Percentiles rank a stretch among this genome's conserved stretches.
Evolutionary conservation across 1,284 basidiomycete genomes (phyloP).

Genomic region (Irpex lacteus): DNA sequence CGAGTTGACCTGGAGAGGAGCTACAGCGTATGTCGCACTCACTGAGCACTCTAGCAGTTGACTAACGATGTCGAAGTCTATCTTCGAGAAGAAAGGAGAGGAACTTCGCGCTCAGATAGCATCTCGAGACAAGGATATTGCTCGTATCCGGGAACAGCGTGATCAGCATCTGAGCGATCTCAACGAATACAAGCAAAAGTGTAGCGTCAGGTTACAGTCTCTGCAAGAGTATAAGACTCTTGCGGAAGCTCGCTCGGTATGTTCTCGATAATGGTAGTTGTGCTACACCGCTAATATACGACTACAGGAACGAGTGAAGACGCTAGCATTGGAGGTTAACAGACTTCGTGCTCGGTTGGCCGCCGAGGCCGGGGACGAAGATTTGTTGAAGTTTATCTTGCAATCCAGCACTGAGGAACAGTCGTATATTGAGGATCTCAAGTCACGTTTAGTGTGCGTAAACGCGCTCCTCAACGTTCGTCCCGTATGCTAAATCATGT

Average conservation of each 20-base stretch:
- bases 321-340: constrained; percentile 73
- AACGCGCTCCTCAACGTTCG: constrained; percentile 6
- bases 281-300: constrained; percentile 15
- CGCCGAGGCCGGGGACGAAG: constrained; percentile 68
- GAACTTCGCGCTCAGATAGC: constrained; percentile 55
- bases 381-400: constrained; percentile 71
- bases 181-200: constrained; percentile 68
- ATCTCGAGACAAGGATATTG: constrained; percentile 74
- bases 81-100: constrained; percentile 18
- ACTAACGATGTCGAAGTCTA: constrained; percentile 6
- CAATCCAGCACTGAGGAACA: constrained; percentile 54
- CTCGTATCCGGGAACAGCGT: constrained; percentile 77
- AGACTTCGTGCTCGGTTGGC: constrained; percentile 79
- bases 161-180: constrained; percentile 78
- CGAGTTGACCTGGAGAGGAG: constrained; percentile 43
- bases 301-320: constrained; percentile 69
- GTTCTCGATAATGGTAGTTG: constrained; percentile 26
- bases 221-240: constrained; percentile 72
- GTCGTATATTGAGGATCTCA: constrained; percentile 64
- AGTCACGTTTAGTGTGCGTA: constrained; percentile 57
- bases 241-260: constrained; percentile 64
- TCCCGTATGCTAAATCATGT: background rate
- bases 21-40: constrained; percentile 35
- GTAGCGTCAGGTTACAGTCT: constrained; percentile 61
- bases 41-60: constrained; percentile 14